phyloP scores from a whole-genome alignment of 23 red algal species.

The Cyanidioschyzon merolae region DNA sequence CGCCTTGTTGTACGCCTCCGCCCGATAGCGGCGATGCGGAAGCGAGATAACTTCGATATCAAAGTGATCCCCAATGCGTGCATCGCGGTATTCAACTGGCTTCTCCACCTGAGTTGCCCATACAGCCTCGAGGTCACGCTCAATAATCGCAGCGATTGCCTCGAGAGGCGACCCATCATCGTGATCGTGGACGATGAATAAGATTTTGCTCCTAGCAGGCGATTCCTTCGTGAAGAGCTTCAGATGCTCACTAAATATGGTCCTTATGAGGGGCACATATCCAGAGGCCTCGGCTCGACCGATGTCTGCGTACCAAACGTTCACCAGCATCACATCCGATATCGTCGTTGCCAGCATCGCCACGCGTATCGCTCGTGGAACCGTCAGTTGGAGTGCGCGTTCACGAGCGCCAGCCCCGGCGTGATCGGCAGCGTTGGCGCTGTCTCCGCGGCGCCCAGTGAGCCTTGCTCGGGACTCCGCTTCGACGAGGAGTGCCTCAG shows the following conservation, averaged over 20 bases:
- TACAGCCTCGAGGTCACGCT: constrained; percentile 46
- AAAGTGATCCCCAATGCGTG: constrained; percentile 44
- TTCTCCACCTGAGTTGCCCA: constrained; percentile 53
- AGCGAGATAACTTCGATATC: constrained; percentile 70
- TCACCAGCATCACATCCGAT: constrained; percentile 65
- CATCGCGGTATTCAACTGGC: constrained; percentile 24
- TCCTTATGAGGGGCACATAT: constrained; percentile 54
- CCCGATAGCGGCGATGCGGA: constrained; percentile 63
- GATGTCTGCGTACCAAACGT: constrained; percentile 74
- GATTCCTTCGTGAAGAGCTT: constrained; percentile 62
- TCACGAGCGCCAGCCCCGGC: constrained; percentile 21
- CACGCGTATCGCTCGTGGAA: constrained; percentile 23
- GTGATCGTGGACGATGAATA: constrained; percentile 82
- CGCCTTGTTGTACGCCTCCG: constrained; percentile 43
- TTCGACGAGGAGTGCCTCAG: not conserved
- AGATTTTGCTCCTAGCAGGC: constrained; percentile 34
- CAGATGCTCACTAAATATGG: constrained; percentile 64
- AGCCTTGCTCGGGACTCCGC: not conserved
- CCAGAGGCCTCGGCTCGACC: constrained; percentile 83
- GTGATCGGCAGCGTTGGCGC: not conserved
- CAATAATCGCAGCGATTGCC: constrained; percentile 33
- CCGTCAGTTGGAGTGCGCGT: constrained; percentile 36
- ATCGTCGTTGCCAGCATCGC: constrained; percentile 51
- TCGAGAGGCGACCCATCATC: constrained; percentile 69
- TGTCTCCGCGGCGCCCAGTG: not conserved